These are phyloP conservation scores for Candolleomyces aberdarensis DNA, from an alignment of 768 basidiomycete genomes.

Conservation along the genomic window DNA sequence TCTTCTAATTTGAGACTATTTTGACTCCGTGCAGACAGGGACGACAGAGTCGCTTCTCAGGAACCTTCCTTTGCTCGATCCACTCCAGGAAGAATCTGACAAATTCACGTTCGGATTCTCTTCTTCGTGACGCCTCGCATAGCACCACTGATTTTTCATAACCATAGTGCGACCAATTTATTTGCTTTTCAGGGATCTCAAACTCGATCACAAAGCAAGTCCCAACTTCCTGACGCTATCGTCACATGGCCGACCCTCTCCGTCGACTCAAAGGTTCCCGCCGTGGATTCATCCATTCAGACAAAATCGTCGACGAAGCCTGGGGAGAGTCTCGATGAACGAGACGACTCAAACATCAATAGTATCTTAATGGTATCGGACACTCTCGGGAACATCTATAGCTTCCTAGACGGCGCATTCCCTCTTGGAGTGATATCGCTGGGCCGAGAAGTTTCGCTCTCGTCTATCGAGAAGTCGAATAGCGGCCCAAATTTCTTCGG, in stretches of 20 bases:
- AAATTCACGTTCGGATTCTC: conserved; percentile 54
- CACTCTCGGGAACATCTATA: conserved; percentile 52
- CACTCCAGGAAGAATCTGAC: conserved; percentile 62
- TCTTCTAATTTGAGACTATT: conserved; percentile 1
- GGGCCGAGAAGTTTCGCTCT: conserved; percentile 26
- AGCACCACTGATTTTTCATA: conserved; percentile 13
- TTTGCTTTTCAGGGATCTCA: conserved; percentile 79
- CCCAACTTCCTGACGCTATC: conserved; percentile 56
- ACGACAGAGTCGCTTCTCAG: conserved; percentile 70
- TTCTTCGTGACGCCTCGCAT: conserved; percentile 4
- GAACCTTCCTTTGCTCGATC: conserved; percentile 68
- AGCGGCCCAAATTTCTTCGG: conserved; percentile 46
- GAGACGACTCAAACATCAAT: conserved; percentile 52
- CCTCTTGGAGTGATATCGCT: conserved; percentile 55
- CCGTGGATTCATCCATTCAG: conserved; percentile 59
- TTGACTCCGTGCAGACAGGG: conserved; percentile 58
- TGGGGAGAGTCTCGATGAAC: conserved; percentile 35
- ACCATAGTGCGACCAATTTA: conserved; percentile 65
- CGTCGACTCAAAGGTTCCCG: conserved; percentile 35
- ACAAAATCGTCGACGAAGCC: conserved; percentile 26
- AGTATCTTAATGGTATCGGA: conserved; percentile 67
- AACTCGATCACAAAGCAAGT: conserved; percentile 41
- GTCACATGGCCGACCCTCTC: conserved; percentile 67
- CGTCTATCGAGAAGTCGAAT: conserved; percentile 47
- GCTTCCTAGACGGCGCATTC: conserved; percentile 76